A percentile compares a stretch with the other conserved stretches of the same genome.
These are phyloP conservation scores for Hypoxylon sp. DNA, from an alignment of 2,329 filamentous ascomycete genomes.

Conservation along the genomic window DNA sequence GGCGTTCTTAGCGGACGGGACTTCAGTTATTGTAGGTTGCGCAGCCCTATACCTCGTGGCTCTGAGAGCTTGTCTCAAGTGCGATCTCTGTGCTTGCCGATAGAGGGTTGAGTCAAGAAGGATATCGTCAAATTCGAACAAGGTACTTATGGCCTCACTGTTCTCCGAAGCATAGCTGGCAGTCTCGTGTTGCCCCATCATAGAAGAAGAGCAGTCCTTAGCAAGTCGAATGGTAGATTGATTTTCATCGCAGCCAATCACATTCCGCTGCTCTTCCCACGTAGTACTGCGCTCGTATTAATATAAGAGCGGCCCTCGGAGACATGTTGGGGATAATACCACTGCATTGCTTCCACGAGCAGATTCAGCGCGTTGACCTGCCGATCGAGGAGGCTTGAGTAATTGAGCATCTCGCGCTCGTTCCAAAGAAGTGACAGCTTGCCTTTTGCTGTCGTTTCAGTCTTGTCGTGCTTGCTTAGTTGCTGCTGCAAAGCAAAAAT, in stretches of 20 bases:
- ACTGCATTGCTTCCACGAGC: constrained; percentile 33
- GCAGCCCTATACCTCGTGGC: neutral
- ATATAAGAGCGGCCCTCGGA: neutral
- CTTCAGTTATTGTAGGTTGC: neutral
- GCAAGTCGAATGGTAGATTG: constrained; percentile 23
- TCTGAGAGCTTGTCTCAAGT: neutral
- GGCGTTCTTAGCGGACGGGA: neutral
- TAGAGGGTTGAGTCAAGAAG: neutral
- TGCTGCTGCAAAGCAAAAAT: constrained; percentile 7
- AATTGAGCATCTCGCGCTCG: constrained; percentile 21
- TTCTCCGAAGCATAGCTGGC: constrained; percentile 25
- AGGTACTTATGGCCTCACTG: constrained; percentile 11
- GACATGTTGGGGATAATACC: constrained; percentile 7
- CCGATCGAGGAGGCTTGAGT: constrained; percentile 25
- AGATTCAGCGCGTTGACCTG: constrained; percentile 34
- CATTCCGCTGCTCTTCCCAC: constrained; percentile 17
- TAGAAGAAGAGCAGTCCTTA: constrained; percentile 28
- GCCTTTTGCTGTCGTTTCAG: constrained; percentile 3
- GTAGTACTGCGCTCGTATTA: neutral
- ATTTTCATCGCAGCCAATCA: constrained; percentile 14
- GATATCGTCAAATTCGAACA: constrained; percentile 31
- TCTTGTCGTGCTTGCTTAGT: neutral
- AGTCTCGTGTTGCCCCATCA: constrained; percentile 20
- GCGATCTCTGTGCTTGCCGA: too few relatives aligned
- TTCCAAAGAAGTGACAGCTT: constrained; percentile 24